Percentiles rank a stretch among this genome's conserved stretches.
These are phyloP conservation scores for Populus hybrid DNA, from an alignment of 441 rosid genomes.

Conservation along the genomic window DNA sequence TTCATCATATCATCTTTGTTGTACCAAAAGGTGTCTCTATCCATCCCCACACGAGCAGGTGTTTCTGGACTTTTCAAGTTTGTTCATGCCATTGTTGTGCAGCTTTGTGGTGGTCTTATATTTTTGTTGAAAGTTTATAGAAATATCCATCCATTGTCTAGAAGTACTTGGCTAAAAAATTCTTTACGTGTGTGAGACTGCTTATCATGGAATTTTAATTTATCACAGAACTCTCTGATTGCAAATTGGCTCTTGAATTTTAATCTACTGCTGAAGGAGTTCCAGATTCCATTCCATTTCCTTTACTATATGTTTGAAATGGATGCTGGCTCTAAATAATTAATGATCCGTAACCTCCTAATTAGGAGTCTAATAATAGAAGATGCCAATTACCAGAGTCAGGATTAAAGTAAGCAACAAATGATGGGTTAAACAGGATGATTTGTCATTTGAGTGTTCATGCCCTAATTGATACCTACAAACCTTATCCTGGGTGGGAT, in stretches of 20 bases:
- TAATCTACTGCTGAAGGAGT: background rate
- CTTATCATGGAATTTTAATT: background rate
- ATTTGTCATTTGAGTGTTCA: too few species aligned
- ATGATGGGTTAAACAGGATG: too few species aligned
- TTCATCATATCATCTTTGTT: slow-evolving; percentile 3
- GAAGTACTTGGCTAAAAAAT: background rate
- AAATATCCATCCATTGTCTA: background rate
- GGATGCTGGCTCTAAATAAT: too few species aligned
- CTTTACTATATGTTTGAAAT: background rate
- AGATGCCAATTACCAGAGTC: too few species aligned
- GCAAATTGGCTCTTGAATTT: background rate
- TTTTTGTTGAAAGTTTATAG: slow-evolving; percentile 5
- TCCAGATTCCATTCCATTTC: background rate
- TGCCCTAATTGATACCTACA: too few species aligned
- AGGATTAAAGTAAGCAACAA: too few species aligned
- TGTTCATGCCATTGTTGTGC: slow-evolving; percentile 17
- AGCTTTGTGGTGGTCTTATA: slow-evolving; percentile 8
- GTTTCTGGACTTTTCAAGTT: background rate
- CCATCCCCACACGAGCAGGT: background rate
- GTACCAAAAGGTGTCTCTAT: background rate
- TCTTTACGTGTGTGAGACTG: background rate
- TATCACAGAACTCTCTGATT: background rate
- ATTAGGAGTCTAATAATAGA: too few species aligned
- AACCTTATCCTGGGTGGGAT: too few species aligned
- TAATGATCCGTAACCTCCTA: too few species aligned